Evolutionary conservation across 2,329 filamentous ascomycete species (phyloP), one percentile per base, ranked within the genome.

Genomic region (Fusarium sarcochroum): DNA sequence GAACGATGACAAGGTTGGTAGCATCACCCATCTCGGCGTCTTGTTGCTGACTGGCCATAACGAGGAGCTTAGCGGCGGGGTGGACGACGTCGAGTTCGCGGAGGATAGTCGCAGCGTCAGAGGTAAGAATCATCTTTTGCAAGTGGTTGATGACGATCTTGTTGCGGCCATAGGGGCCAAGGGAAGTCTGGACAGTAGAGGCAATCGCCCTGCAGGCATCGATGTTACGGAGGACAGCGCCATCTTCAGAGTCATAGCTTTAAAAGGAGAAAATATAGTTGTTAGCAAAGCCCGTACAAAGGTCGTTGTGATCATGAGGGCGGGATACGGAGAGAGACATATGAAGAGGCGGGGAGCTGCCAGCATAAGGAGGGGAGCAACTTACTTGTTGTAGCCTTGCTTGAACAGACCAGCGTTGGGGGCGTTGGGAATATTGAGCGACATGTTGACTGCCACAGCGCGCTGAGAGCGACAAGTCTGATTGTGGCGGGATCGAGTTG

Each of bases 71-170:
- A 51, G 96, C 97, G 59, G 96, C 96, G 67, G 97, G 96, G 84
- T 99, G 96, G 58, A 99, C 94, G 68, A 99, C 96, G 77, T 99
- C 96, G 80, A 99, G 90, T 84, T 99, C 97, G 77, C 94, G 91
- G 74, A 99, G 88, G 79, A 99, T 99, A 42, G 96, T 98, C 71
- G 96, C 96, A 70, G 96, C 96, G 79, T 99, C 96, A 64, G 94
- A 98, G 74, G 97, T 99, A 70, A 99, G 87, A 75, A 98, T 97
- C 96, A 99, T 98, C 87, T 99, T 99, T 82, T 97, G 93, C 68
- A 99, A 87, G 84, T 99, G 97, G 86, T 99, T 99, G 87, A 99
- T 98, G 84, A 99, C 93, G 78, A 99, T 94, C 86, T 99, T 99
- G 87, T 99, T 99, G 82, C 96, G 93, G 77, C 96, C 96, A 82